Evolutionary conservation across 768 basidiomycete species (phyloP), one percentile per base, ranked within the genome.

Genomic region (Tricholoma sp.): DNA sequence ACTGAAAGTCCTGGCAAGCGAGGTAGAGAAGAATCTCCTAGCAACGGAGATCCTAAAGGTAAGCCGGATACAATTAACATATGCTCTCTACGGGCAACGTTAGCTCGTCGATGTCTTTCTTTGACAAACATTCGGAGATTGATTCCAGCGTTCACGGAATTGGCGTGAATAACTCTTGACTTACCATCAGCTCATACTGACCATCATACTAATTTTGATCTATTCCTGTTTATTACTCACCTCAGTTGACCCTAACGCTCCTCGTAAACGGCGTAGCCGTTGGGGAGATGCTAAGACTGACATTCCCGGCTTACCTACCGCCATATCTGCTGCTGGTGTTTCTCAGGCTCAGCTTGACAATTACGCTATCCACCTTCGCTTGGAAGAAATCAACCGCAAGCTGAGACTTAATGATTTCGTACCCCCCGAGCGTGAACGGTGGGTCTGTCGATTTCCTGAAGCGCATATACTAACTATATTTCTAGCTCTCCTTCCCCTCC

Each of bases 381-480:
- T 99, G 50, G 97, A 99, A 73, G 97, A 99, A 75, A 98, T 99
- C 68, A 95, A 96, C 67, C 84, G 93, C 64, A 97, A 98, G 72
- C 79, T 99, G 24, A 78, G 95, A 58, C 74, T 94, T 59, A 97
- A 97, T 60, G 94, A 98, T 66, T 94, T 92, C 64, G 84, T 99
- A 52, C 97, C 97, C 50, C 94, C 96, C 17, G 96, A 98, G 61
- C 82, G 90, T 58, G 94, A 97, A 76, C 82, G 94, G 92, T 91
- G 63, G n/a, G 76, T 65, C 4, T 57, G 32, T 54, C 33, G 24
- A 20, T 34, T 15, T 13, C 33, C 28, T n/a, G 31, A 47, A 18
- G 53, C 64, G 65, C 69, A 73, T 65, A 68, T 68, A 70, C 56
- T 68, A 42, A 65, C 50, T 36, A 29, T 50, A 33, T 29, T 51